Conservation (phyloP, 2,329 filamentous ascomycete species). For the Pseudogymnoascus sp. region DNA sequence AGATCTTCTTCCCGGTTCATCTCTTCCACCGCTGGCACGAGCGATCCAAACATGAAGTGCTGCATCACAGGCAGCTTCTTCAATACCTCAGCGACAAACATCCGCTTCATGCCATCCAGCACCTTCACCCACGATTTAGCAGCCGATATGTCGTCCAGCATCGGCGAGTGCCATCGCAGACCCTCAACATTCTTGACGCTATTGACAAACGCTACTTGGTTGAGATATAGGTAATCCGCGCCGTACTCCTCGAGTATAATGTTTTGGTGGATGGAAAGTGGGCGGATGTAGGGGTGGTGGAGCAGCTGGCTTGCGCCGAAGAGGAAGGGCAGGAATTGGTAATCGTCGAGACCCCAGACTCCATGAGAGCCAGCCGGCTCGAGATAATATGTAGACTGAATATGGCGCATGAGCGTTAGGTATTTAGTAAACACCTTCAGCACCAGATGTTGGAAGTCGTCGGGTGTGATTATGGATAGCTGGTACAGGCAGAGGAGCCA, state of each 20-base stretch:
- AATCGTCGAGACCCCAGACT: slow-evolving; percentile 96
- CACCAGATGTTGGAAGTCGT: slow-evolving; percentile 66
- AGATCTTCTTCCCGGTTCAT: slow-evolving; percentile 63
- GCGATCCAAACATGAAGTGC: slow-evolving; percentile 86
- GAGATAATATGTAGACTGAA: slow-evolving; percentile 91
- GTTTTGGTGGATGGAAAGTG: slow-evolving; percentile 75
- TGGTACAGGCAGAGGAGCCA: slow-evolving; percentile 94
- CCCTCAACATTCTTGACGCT: slow-evolving; percentile 93
- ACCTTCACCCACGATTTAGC: slow-evolving; percentile 88
- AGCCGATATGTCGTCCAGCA: slow-evolving; percentile 94
- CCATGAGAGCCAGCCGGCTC: slow-evolving; percentile 95
- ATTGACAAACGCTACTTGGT: slow-evolving; percentile 90
- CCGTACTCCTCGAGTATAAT: slow-evolving; percentile 81
- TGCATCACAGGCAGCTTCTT: slow-evolving; percentile 97
- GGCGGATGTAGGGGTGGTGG: slow-evolving; percentile 73
- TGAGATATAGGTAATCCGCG: slow-evolving; percentile 78
- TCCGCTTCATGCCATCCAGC: slow-evolving; percentile 88
- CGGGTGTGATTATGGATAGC: slow-evolving; percentile 51
- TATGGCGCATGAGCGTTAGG: slow-evolving; percentile 72
- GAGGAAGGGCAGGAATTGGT: slow-evolving; percentile 92
- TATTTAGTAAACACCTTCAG: slow-evolving; percentile 77
- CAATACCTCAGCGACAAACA: slow-evolving; percentile 91
- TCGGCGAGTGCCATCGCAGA: slow-evolving; percentile 90
- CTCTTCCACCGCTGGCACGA: slow-evolving; percentile 69
- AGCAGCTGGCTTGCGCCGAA: slow-evolving; percentile 88